Percentiles rank a stretch among this genome's conserved stretches.
phyloP scores from a whole-genome alignment of 179 eudicot genomes.

The Gypsophila paniculata region DNA sequence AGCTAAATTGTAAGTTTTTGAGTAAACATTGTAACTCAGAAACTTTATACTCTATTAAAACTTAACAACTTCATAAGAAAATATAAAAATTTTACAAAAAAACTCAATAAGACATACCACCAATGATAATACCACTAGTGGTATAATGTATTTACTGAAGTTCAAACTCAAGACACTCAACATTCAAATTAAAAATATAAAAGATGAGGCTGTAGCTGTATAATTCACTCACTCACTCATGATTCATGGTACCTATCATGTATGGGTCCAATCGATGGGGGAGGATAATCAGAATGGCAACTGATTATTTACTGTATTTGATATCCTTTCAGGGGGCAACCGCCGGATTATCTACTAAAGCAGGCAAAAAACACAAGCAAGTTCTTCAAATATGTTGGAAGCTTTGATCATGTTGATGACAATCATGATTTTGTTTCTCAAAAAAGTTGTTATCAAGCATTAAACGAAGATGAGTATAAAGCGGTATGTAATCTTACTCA shows the following conservation, averaged over 20 bases:
- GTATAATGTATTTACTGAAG: no score
- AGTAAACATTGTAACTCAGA: no score
- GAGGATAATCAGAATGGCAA: neutral
- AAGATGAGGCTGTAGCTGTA: neutral
- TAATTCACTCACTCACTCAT: neutral
- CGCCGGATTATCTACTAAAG: conserved; percentile 81
- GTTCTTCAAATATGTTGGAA: conserved; percentile 82
- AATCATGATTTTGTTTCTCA: conserved; percentile 33
- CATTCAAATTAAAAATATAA: neutral
- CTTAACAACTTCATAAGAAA: no score
- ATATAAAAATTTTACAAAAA: no score
- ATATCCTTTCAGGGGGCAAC: conserved; percentile 63
- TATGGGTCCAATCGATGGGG: neutral
- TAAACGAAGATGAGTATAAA: conserved; percentile 81
- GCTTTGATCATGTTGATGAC: conserved; percentile 44
- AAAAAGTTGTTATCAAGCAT: conserved; percentile 55
- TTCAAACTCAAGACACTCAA: no score
- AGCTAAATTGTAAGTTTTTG: no score
- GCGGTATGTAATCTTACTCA: conserved; percentile 55
- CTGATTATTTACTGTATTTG: conserved; percentile 19
- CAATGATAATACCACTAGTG: no score
- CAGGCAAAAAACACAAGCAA: conserved; percentile 77
- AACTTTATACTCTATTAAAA: no score
- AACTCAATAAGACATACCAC: no score
- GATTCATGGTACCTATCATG: neutral